phyloP scores from a whole-genome alignment of 768 basidiomycete genomes.

The Rhizopogon salebrosus region DNA sequence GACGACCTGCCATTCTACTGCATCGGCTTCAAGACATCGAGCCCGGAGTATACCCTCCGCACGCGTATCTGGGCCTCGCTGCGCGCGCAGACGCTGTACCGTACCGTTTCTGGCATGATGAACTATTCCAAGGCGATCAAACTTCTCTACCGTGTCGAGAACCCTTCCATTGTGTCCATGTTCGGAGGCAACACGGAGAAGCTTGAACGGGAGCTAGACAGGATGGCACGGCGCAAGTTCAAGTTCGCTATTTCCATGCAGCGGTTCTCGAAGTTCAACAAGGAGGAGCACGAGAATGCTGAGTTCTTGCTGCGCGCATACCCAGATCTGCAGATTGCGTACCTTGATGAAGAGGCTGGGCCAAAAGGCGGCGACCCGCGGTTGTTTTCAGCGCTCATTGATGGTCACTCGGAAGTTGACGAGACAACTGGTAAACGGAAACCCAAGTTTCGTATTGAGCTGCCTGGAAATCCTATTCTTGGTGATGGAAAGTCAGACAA shows the following conservation, averaged over 20 bases:
- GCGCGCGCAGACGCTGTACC: slow-evolving; percentile 95
- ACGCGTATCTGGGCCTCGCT: slow-evolving; percentile 99
- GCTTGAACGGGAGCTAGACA: slow-evolving; percentile 91
- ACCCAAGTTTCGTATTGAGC: slow-evolving; percentile 96
- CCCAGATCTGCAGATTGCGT: slow-evolving; percentile 97
- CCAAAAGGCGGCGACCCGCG: slow-evolving; percentile 83
- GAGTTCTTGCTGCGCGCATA: slow-evolving; percentile 97
- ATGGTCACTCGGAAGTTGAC: slow-evolving; percentile 94
- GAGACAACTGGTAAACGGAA: slow-evolving; percentile 83
- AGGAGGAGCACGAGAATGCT: slow-evolving; percentile 97
- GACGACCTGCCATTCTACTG: slow-evolving; percentile 99
- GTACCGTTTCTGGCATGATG: slow-evolving; percentile 99
- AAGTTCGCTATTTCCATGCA: slow-evolving; percentile 99
- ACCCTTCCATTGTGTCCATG: slow-evolving; percentile 93
- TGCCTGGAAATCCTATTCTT: slow-evolving; percentile 97
- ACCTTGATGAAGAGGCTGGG: slow-evolving; percentile 93
- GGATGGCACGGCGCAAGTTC: slow-evolving; percentile 97
- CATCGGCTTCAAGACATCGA: slow-evolving; percentile 98
- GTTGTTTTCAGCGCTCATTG: slow-evolving; percentile 90
- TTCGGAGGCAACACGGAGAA: slow-evolving; percentile 97
- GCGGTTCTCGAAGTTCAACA: slow-evolving; percentile 97
- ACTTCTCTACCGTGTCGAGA: slow-evolving; percentile 96
- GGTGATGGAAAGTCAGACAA: slow-evolving; percentile 99
- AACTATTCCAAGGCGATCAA: slow-evolving; percentile 99
- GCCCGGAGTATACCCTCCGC: slow-evolving; percentile 96